Conservation (phyloP, 2,329 filamentous ascomycete genomes). For the Ilyonectria mors-panacis region DNA sequence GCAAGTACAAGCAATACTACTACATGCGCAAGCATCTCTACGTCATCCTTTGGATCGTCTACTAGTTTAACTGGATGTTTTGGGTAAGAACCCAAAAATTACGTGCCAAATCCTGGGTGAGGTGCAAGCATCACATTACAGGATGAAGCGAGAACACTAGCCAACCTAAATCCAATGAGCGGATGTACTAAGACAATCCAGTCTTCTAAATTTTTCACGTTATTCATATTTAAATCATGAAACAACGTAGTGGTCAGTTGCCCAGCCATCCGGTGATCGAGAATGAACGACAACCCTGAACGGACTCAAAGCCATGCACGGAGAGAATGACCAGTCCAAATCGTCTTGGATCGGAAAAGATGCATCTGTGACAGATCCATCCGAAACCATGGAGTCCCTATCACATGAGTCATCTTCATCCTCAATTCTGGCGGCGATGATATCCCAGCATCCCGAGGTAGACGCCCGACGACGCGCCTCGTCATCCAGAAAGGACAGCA, state of each 20-base stretch:
- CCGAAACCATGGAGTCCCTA: neutral
- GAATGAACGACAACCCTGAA: neutral
- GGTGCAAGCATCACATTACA: too few species aligned
- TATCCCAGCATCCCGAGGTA: neutral
- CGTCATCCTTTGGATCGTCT: too few species aligned
- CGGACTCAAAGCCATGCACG: neutral
- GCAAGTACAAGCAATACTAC: too few species aligned
- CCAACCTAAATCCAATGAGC: too few species aligned
- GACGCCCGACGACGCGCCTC: neutral
- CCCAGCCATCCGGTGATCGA: neutral
- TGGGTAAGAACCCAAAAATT: too few species aligned
- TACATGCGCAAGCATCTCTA: too few species aligned
- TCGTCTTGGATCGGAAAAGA: neutral
- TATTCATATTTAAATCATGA: neutral
- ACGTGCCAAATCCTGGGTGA: too few species aligned
- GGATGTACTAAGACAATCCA: too few species aligned
- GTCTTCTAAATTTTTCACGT: too few species aligned
- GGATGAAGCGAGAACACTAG: too few species aligned
- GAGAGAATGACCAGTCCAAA: neutral
- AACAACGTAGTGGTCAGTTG: constrained; percentile 2
- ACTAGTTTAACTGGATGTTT: too few species aligned
- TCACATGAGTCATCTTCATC: constrained; percentile 1
- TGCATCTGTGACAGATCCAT: neutral
- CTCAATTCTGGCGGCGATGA: neutral
- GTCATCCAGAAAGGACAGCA: constrained; percentile 10